phyloP scores from a whole-genome alignment of 768 basidiomycete genomes.

The Termitomyces sp. region DNA sequence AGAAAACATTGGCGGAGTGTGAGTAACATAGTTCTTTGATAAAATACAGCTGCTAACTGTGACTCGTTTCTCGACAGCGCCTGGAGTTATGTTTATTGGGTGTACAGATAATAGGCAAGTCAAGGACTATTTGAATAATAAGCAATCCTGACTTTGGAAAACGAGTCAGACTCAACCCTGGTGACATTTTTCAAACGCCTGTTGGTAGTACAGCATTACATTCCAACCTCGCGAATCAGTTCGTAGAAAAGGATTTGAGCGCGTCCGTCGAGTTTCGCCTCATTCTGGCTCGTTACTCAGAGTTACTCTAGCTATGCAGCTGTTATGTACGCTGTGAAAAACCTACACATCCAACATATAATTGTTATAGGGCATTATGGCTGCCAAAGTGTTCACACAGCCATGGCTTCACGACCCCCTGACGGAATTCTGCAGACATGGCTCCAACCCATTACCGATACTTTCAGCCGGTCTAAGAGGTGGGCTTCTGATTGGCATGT shows the following conservation, averaged over 20 bases:
- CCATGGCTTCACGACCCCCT: conserved; percentile 21
- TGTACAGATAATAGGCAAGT: conserved; percentile 31
- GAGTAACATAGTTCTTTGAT: not conserved
- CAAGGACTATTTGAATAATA: not conserved
- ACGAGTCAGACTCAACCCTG: conserved; percentile 3
- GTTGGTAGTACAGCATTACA: conserved; percentile 29
- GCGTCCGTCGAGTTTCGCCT: conserved; percentile 22
- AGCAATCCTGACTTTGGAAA: not conserved
- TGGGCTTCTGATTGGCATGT: conserved; percentile 1
- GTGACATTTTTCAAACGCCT: conserved; percentile 29
- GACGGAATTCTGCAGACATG: conserved; percentile 23
- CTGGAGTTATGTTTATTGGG: conserved; percentile 35
- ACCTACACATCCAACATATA: conserved; percentile 31
- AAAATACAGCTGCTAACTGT: not conserved
- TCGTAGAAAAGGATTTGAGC: conserved; percentile 27
- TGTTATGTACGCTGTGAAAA: conserved; percentile 30
- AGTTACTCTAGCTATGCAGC: conserved; percentile 25
- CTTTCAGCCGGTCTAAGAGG: conserved; percentile 30
- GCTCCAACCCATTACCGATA: conserved; percentile 28
- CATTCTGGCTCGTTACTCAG: not conserved
- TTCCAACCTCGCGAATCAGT: conserved; percentile 34
- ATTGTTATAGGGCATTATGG: conserved; percentile 38
- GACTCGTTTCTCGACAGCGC: conserved; percentile 15
- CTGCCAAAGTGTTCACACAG: conserved; percentile 30
- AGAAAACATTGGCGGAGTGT: conserved; percentile 3